phyloP scores from a whole-genome alignment of 2,329 filamentous ascomycete genomes.

The Zasmidium angulare region DNA sequence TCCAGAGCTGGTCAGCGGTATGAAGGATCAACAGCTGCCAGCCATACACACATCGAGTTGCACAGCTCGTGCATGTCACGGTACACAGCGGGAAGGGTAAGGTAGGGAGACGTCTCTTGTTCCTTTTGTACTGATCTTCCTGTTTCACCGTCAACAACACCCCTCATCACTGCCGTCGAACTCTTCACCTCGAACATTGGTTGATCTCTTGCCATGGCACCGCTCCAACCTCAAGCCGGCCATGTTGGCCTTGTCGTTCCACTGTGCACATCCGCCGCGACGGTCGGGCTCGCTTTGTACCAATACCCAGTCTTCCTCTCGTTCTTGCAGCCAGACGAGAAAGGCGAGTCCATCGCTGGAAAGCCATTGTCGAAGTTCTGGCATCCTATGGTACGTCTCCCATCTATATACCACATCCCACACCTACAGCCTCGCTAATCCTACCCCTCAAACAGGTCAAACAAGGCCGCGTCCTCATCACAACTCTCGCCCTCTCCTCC shows the following conservation, averaged over 20 bases:
- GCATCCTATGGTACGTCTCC: slow-evolving; percentile 16
- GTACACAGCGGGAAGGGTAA: not conserved
- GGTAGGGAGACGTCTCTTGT: not conserved
- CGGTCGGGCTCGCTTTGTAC: slow-evolving; percentile 31
- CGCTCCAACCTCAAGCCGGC: slow-evolving; percentile 23
- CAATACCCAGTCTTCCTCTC: slow-evolving; percentile 30
- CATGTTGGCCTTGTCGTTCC: slow-evolving; percentile 33
- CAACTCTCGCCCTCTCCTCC: slow-evolving; percentile 19
- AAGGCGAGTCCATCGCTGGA: slow-evolving; percentile 21
- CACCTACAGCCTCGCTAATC: not conserved
- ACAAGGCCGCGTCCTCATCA: slow-evolving; percentile 23
- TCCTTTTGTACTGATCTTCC: slow-evolving; percentile 2
- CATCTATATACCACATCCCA: not conserved
- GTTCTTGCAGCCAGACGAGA: slow-evolving; percentile 20
- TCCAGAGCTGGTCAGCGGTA: slow-evolving; percentile 15
- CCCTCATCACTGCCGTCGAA: not conserved
- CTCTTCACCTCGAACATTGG: not conserved
- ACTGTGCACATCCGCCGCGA: slow-evolving; percentile 31
- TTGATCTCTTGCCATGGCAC: slow-evolving; percentile 24
- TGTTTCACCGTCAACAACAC: not conserved
- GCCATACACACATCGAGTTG: not conserved
- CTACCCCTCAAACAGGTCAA: slow-evolving; percentile 17
- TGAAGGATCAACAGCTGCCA: slow-evolving; percentile 8
- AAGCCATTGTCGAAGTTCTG: slow-evolving; percentile 30
- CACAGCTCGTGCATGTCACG: not conserved